These are phyloP conservation scores for Fusarium sp. DNA, from an alignment of 2,329 filamentous ascomycete genomes.

Conservation along the genomic window DNA sequence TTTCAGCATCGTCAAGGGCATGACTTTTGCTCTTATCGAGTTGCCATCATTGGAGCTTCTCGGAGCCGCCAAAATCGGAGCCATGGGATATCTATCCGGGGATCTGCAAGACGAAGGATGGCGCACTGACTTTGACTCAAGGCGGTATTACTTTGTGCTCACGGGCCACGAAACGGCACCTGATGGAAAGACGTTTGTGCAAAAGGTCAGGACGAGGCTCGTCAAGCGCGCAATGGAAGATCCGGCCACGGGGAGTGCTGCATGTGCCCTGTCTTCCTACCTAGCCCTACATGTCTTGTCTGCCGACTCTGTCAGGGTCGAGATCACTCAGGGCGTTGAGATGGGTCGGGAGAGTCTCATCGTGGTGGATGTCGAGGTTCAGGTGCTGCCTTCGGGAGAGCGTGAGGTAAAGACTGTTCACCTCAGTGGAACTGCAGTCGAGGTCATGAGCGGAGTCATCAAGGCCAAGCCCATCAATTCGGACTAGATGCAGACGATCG, in stretches of 20 bases:
- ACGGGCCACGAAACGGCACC: conserved; percentile 38
- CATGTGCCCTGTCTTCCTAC: conserved; percentile 66
- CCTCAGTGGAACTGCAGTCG: conserved; percentile 17
- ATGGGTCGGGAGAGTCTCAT: conserved; percentile 70
- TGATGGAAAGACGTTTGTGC: conserved; percentile 34
- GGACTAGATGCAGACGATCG: neutral
- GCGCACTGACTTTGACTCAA: conserved; percentile 61
- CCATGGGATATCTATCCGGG: conserved; percentile 47
- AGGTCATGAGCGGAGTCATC: conserved; percentile 3
- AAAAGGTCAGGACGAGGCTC: conserved; percentile 68
- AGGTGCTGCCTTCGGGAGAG: conserved; percentile 1
- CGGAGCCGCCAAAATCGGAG: conserved; percentile 50
- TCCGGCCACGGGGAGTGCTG: conserved; percentile 71
- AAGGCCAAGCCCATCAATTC: neutral
- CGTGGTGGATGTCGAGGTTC: conserved; percentile 53
- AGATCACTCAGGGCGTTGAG: conserved; percentile 73
- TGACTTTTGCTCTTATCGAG: conserved; percentile 75
- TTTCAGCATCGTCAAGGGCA: conserved; percentile 76
- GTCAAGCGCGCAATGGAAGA: conserved; percentile 65
- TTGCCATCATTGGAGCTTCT: conserved; percentile 71
- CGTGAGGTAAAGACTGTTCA: conserved; percentile 11
- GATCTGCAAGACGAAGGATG: conserved; percentile 63
- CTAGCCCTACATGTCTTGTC: conserved; percentile 55
- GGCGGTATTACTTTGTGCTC: conserved; percentile 69
- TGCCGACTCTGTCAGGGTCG: conserved; percentile 52